These are phyloP conservation scores for Suhomyces chickasaworum DNA, from an alignment of 1,139 yeast genomes.

Conservation along the genomic window DNA sequence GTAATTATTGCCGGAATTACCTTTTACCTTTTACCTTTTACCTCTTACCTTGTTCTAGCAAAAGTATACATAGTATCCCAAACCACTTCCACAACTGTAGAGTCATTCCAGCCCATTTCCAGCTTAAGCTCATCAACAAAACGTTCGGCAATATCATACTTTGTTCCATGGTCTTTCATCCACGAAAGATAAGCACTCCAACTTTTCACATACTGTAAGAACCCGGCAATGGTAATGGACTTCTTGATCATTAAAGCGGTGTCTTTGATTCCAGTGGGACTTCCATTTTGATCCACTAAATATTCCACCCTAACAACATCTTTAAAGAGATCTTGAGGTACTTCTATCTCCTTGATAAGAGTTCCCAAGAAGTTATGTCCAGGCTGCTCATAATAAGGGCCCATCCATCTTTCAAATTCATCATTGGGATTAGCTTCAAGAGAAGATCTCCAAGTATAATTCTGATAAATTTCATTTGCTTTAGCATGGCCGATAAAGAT, in stretches of 20 bases:
- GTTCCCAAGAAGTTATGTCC: slow-evolving; percentile 40
- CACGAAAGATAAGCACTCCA: slow-evolving; percentile 41
- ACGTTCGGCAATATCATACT: slow-evolving; percentile 24
- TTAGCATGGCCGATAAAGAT: slow-evolving; percentile 30
- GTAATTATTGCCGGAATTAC: too few relatives aligned
- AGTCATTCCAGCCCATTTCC: slow-evolving; percentile 33
- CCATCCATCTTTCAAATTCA: slow-evolving; percentile 42
- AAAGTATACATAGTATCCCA: slow-evolving; percentile 49
- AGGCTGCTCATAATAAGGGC: slow-evolving; percentile 50
- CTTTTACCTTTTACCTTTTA: too few relatives aligned
- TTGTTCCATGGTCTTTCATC: slow-evolving; percentile 30
- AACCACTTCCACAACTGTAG: slow-evolving; percentile 35
- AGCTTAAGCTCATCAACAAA: slow-evolving; percentile 27
- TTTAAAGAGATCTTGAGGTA: slow-evolving; percentile 32
- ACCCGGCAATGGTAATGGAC: slow-evolving; percentile 26
- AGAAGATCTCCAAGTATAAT: slow-evolving; percentile 24
- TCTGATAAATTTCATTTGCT: slow-evolving; percentile 31
- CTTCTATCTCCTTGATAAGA: slow-evolving; percentile 26
- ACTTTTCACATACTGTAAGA: slow-evolving; percentile 36
- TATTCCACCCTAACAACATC: slow-evolving; percentile 32
- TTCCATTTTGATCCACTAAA: slow-evolving; percentile 22
- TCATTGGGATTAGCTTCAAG: slow-evolving; percentile 28
- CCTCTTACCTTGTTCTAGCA: slow-evolving; percentile 22
- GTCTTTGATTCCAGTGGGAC: slow-evolving; percentile 17
- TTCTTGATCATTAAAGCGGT: slow-evolving; percentile 27